Evolutionary conservation across 176 grass and related monocot genomes (phyloP), one percentile per base, ranked within the genome.

Genomic region (Cocos nucifera): DNA sequence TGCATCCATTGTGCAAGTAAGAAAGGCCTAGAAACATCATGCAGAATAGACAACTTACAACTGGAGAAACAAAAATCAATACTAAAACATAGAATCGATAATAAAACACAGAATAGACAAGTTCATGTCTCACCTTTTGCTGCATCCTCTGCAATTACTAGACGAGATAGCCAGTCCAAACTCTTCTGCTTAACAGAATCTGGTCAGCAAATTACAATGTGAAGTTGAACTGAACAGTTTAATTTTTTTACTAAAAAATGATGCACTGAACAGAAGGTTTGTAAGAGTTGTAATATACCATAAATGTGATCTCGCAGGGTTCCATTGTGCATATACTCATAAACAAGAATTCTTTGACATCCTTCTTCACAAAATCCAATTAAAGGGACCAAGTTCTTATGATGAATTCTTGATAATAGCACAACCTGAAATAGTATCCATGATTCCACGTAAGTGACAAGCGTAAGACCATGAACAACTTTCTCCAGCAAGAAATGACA

Each of bases 1-100:
- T 61, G 58, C 58, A 61, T 17, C 58, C 58, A 61, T 61, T 61
- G n/a, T 61, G 58, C 58, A 61, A 61, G 58, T 61, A 61, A 28
- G 58, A 16, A 35, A 61, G 26, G 25, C 58, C 58, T 61, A 61
- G 7, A 32, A 17, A 29, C 35, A 30, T 30, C 15, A 61, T 1
- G 16, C 32, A 39, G 9, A 39, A 39, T 39, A 39, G 32, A 10
- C 32, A 2, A 39, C 7, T 10, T 39, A 39, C 9, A 10, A 39
- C 32, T 10, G 8, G 32, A 39, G 6, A 12, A 39, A 39, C 9
- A 10, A 7, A 39, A 39, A 39, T 39, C 6, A 4, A n/a, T 21
- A 21, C 0, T 21, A 21, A 21, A 21, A 21, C 21, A 21, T 1
- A 21, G 21, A 21, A 21, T 1, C 29, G n/a, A n/a, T 21, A 21